These are phyloP conservation scores for Artemisia tridentata DNA, from an alignment of 129 eudicot genomes.

Conservation along the genomic window DNA sequence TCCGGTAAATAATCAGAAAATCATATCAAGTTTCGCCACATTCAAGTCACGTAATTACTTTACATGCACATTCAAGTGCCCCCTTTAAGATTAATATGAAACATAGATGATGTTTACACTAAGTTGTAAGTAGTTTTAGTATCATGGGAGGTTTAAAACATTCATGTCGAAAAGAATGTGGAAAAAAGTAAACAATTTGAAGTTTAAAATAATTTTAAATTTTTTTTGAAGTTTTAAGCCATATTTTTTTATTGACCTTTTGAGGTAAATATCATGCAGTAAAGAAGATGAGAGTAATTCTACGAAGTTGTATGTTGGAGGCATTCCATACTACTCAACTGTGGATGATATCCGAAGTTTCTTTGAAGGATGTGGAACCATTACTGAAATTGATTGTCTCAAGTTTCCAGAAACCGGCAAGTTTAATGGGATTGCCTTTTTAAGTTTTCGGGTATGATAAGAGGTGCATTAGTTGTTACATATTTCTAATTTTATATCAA, in stretches of 20 bases:
- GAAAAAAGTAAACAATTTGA: not conserved
- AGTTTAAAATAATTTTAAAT: not conserved
- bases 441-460: slow-evolving; percentile 77
- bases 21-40: too few relatives aligned
- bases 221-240: slow-evolving; percentile 13
- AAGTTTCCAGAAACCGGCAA: slow-evolving; percentile 89
- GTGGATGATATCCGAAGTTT: slow-evolving; percentile 91
- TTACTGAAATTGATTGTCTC: slow-evolving; percentile 80
- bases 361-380: slow-evolving; percentile 93
- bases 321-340: slow-evolving; percentile 90
- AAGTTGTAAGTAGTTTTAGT: not conserved
- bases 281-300: slow-evolving; percentile 41
- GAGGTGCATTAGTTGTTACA: not conserved
- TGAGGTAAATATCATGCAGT: slow-evolving; percentile 39
- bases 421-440: slow-evolving; percentile 92
- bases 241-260: not conserved
- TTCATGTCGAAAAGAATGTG: not conserved
- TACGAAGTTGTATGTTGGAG: slow-evolving; percentile 87
- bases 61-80: not conserved
- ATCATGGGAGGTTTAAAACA: not conserved
- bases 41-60: not conserved
- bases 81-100: not conserved
- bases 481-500: not conserved
- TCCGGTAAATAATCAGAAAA: too few relatives aligned
- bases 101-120: not conserved